Evolutionary conservation across 2,329 filamentous ascomycete species (phyloP), one percentile per base, ranked within the genome.

Genomic region (Allantophomopsis lycopodina): DNA sequence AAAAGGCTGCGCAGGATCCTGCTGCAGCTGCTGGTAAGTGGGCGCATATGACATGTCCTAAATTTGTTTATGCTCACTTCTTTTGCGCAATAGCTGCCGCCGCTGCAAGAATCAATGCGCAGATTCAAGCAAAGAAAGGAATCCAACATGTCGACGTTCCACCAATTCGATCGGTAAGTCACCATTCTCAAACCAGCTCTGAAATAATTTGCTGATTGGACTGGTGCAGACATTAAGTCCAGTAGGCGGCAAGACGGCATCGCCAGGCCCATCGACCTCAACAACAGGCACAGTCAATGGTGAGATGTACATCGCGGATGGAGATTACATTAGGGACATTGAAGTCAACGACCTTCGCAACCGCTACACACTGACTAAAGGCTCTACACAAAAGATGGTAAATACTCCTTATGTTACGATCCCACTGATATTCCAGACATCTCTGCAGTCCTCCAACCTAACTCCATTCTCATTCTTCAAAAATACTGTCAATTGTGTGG

Each of bases 301-400:
- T 53, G 86, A 93, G 54, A 83, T 94, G 59, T 96, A 96, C 58
- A 83, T 94, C 52, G 83, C 88, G 45, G 91, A 96, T 58, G 91
- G 91, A 53, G 91, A 98, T 63, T 96, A 84, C 60, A 96, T 98
- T 64, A 91, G 93, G 62, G 91, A 98, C 57, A 94, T 98, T 56
- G 91, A 96, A 68, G 86, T 98, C 68, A 98, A 98, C 62, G 89
- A 96, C 62, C 66, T 96, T 55, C 82, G 89, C 48, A 98, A 96
- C 60, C 84, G 89, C 53, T 98, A 98, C 62, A 82, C 88, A 60
- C 73, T 98, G 66, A 98, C 89, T 48, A 96, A 95, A 69, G 87
- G 88, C 55, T 83, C 86, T 54, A 94, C 87, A 49, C 91, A 96
- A 71, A 94, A 94, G 76, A 94, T 91, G 89, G 91, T 98, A 95